These are phyloP conservation scores for Thalassia testudinum DNA, from an alignment of 116 monocot genomes.

Conservation along the genomic window DNA sequence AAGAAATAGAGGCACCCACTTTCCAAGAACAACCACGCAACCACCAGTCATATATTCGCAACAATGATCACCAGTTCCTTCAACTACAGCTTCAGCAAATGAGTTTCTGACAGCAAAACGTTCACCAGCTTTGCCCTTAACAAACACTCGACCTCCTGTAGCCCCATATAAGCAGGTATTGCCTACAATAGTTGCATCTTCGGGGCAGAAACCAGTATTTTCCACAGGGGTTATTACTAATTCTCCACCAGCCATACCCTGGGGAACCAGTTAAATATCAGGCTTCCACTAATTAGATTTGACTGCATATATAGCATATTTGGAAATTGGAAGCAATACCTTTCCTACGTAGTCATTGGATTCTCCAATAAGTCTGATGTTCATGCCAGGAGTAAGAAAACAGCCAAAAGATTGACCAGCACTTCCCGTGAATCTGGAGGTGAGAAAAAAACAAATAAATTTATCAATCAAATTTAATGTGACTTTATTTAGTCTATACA, in stretches of 20 bases:
- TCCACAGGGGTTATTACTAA: conserved; percentile 74
- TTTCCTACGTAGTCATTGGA: conserved; percentile 99
- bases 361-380: conserved; percentile 75
- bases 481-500: too few species aligned
- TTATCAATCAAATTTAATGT: not conserved
- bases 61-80: conserved; percentile 98
- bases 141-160: conserved; percentile 94
- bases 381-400: conserved; percentile 97
- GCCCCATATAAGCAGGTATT: conserved; percentile 99
- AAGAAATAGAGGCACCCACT: conserved; percentile 31
- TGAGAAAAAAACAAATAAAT: not conserved
- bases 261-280: not conserved
- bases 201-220: conserved; percentile 65
- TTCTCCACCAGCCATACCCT: conserved; percentile 99
- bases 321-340: conserved; percentile 19
- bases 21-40: conserved; percentile 94
- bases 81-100: conserved; percentile 85
- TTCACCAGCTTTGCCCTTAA: conserved; percentile 94
- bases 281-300: not conserved
- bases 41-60: conserved; percentile 99
- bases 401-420: conserved; percentile 97
- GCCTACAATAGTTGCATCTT: conserved; percentile 91
- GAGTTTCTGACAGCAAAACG: conserved; percentile 97
- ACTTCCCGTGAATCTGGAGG: conserved; percentile 79
- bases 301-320: not conserved